Percentiles rank a stretch among this genome's conserved stretches.
phyloP scores from a whole-genome alignment of 768 basidiomycete species.

The Sutorius australiensis region DNA sequence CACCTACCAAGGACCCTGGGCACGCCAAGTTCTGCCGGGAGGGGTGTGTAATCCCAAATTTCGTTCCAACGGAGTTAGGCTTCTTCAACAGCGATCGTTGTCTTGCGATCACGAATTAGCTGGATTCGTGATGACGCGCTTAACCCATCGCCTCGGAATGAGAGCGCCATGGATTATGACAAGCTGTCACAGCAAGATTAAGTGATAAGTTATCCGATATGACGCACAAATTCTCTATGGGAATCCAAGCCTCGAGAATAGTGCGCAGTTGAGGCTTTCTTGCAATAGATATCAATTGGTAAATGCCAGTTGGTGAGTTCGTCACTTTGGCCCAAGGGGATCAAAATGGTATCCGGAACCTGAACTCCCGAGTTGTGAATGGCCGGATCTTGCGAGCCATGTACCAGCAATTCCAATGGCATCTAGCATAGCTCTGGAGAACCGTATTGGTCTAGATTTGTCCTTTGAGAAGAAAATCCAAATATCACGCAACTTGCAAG shows the following conservation, averaged over 20 bases:
- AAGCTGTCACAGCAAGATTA: slow-evolving; percentile 5
- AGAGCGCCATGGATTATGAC: slow-evolving; percentile 36
- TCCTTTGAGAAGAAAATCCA: slow-evolving; percentile 29
- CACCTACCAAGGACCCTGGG: slow-evolving; percentile 52
- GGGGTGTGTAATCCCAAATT: slow-evolving; percentile 6
- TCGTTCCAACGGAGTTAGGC: slow-evolving; percentile 12
- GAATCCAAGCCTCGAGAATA: slow-evolving; percentile 57
- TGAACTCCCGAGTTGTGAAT: slow-evolving; percentile 13
- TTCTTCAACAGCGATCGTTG: slow-evolving; percentile 35
- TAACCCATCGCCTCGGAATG: slow-evolving; percentile 42
- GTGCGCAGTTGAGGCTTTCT: slow-evolving; percentile 50
- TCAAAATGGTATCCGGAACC: slow-evolving; percentile 58
- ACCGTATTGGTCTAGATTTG: slow-evolving; percentile 43
- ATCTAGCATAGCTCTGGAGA: slow-evolving; percentile 68
- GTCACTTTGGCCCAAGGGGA: slow-evolving; percentile 45
- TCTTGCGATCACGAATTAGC: slow-evolving; percentile 49
- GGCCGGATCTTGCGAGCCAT: neutral
- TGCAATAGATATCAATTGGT: slow-evolving; percentile 50
- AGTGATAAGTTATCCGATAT: slow-evolving; percentile 4
- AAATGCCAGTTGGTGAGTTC: slow-evolving; percentile 55
- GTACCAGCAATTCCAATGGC: slow-evolving; percentile 70
- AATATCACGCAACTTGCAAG: slow-evolving; percentile 43
- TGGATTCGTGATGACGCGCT: slow-evolving; percentile 43
- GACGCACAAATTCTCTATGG: slow-evolving; percentile 46
- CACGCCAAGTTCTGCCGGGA: slow-evolving; percentile 35